Evolutionary conservation across 768 basidiomycete genomes (phyloP).

Genomic region (Pleurotus ostreatus): DNA sequence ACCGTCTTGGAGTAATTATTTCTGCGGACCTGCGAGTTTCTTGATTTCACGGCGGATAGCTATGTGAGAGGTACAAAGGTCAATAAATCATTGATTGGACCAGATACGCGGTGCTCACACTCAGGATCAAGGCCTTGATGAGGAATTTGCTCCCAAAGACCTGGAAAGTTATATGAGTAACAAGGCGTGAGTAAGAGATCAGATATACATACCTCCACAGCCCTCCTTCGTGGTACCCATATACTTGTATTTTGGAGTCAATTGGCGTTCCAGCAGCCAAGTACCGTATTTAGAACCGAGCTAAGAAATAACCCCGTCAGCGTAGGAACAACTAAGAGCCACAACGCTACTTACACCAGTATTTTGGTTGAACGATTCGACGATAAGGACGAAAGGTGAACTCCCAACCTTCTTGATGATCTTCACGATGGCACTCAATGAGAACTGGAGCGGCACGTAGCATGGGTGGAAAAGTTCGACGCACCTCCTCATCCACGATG

Average conservation of each 20-base stretch:
- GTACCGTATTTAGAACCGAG: conserved; percentile 84
- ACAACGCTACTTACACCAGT: conserved; percentile 52
- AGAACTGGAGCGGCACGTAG: not conserved
- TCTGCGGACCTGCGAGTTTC: conserved; percentile 25
- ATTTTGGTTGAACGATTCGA: conserved; percentile 86
- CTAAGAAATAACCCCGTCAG: conserved; percentile 19
- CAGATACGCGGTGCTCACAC: conserved; percentile 38
- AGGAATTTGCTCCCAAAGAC: conserved; percentile 82
- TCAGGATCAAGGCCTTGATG: conserved; percentile 78
- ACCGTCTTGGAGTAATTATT: not conserved
- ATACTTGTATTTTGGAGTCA: conserved; percentile 79
- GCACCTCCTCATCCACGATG: conserved; percentile 75
- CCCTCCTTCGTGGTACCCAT: conserved; percentile 76
- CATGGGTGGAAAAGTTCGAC: conserved; percentile 7
- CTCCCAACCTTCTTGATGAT: conserved; percentile 66
- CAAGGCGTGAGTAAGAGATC: not conserved
- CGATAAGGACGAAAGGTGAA: conserved; percentile 77
- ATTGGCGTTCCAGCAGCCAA: conserved; percentile 78
- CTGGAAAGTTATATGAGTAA: conserved; percentile 39
- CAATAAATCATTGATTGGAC: not conserved
- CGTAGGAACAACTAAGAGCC: not conserved
- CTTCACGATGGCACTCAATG: conserved; percentile 22
- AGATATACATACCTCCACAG: conserved; percentile 3
- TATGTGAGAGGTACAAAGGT: conserved; percentile 14
- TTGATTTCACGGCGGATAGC: conserved; percentile 51